Evolutionary conservation across 345 rosid genomes (phyloP).

Genomic region (Brassica cretica): DNA sequence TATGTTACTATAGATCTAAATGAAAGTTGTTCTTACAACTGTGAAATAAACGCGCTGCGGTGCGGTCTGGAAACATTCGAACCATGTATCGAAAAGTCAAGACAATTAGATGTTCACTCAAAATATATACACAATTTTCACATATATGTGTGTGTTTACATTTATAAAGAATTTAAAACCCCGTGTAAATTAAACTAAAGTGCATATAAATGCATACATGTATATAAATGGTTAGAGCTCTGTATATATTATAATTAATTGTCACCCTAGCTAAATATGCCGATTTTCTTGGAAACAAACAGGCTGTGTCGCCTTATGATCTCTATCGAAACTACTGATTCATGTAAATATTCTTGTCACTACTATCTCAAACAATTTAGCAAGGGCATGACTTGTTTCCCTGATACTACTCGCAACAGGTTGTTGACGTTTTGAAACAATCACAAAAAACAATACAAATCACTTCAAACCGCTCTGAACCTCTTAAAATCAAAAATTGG

Average conservation of each 20-base stretch:
- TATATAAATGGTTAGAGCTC: neutral
- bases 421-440: too few species aligned
- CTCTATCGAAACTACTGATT: too few species aligned
- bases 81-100: slow-evolving; percentile 17
- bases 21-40: too few species aligned
- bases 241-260: too few species aligned
- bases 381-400: too few species aligned
- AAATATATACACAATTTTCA: neutral
- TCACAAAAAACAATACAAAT: too few species aligned
- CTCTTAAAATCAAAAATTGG: too few species aligned
- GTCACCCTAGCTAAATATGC: neutral
- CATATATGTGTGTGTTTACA: neutral
- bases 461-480: too few species aligned
- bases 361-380: too few species aligned
- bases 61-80: too few species aligned
- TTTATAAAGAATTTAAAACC: neutral
- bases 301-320: neutral
- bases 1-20: slow-evolving; percentile 7
- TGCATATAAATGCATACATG: neutral
- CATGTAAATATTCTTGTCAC: too few species aligned
- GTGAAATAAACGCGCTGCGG: too few species aligned
- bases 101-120: slow-evolving; percentile 4
- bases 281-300: neutral
- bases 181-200: neutral
- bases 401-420: neutral